These are phyloP conservation scores for Zoysia japonica DNA, from an alignment of 176 grass and related monocot species.

Conservation along the genomic window DNA sequence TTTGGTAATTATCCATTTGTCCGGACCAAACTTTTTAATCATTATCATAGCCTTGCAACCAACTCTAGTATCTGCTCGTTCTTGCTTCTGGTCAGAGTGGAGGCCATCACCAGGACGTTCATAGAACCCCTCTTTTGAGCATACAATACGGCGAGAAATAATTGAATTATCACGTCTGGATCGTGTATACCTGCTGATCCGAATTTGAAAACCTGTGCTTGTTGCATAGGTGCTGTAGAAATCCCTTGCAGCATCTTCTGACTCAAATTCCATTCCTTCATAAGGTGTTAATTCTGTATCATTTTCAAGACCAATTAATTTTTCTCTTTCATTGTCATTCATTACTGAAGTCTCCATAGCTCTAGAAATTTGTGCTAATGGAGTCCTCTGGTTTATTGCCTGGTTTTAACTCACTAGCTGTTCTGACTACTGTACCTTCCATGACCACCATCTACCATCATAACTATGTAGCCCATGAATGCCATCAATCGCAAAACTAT, in stretches of 20 bases:
- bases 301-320: conserved; percentile 46
- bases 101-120: conserved; percentile 54
- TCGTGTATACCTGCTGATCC: conserved; percentile 61
- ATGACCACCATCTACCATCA: conserved; percentile 20
- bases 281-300: conserved; percentile 52
- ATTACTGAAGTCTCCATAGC: conserved; percentile 29
- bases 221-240: conserved; percentile 62
- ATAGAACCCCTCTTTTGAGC: conserved; percentile 72
- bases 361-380: conserved; percentile 23
- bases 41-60: conserved; percentile 80
- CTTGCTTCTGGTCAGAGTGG: conserved; percentile 46
- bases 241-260: conserved; percentile 64
- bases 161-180: conserved; percentile 74
- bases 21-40: conserved; percentile 54
- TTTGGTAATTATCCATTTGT: conserved; percentile 63
- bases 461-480: not conserved
- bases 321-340: conserved; percentile 30
- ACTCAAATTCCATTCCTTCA: conserved; percentile 72
- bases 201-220: conserved; percentile 53
- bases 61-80: conserved; percentile 56
- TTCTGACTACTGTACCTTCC: conserved; percentile 30
- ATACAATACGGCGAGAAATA: conserved; percentile 69
- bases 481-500: conserved; percentile 15
- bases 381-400: conserved; percentile 14
- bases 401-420: conserved; percentile 29